Base-by-base conservation (phyloP, 306 rosid genomes). In the Carpinus viminea region DNA sequence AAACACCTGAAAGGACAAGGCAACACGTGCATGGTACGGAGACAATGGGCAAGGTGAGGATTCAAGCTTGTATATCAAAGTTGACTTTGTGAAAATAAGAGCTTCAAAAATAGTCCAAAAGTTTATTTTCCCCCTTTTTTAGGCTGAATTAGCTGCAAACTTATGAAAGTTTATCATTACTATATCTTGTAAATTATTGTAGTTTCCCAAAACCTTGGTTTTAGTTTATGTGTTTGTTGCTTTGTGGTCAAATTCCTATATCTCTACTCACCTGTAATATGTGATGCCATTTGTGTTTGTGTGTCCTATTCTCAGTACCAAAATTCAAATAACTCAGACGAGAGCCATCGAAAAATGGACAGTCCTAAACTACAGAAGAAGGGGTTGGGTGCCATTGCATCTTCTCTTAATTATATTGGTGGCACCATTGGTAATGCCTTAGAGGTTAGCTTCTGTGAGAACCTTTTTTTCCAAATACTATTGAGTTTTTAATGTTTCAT, bases 401-500 rank as follows among this genome's bases (percentile, higher is more conserved):
- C 98, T 68, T 95, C 98, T 66, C 88, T 95, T 83, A 90, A 79
- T 84, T 90, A 95, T 51, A 88, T 93, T 45, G 89, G 96, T 74
- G 92, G 94, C 74, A 85, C 90, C 83, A 93, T 94, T 87, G 98
- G 98, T 78, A 95, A 89, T 85, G 91, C 98, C 74, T 87, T 95
- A 73, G 98, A 95, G 98, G 98, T 95, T 84, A 76, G 84, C 77
- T 43, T 76, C 76, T 60, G 10, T 74, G 52, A 36, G n/a, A 66
- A 18, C 17, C 34, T 31, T 62, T 46, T 77, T 68, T 76, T 74
- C 28, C 75, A 68, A 38, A 74, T 62, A 31, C 60, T 61, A 43
- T 60, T 31, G 69, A 74, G 66, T 59, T 76, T 52, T 8, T 45
- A n/a, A 20, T 24, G 45, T 54, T 59, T 73, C 53, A 38, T 69